Conservation (phyloP, 148 eudicot species). For the Rhododendron vialii region DNA sequence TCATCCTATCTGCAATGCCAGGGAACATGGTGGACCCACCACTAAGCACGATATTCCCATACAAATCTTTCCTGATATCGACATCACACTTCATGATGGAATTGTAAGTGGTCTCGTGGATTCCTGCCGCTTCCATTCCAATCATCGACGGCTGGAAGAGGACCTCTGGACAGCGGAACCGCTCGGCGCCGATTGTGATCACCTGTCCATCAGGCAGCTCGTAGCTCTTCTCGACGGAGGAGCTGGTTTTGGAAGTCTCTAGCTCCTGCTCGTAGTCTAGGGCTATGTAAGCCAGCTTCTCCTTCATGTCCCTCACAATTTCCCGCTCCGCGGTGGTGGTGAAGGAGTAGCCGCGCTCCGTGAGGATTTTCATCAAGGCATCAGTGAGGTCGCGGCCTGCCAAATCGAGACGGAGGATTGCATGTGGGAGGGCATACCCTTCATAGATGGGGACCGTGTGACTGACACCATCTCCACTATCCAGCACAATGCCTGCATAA, state of each 20-base stretch:
- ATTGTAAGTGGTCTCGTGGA: constrained; percentile 87
- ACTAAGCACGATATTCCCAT: constrained; percentile 82
- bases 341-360: constrained; percentile 87
- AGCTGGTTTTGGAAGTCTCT: constrained; percentile 43
- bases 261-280: constrained; percentile 54
- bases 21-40: constrained; percentile 91
- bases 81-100: constrained; percentile 91
- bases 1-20: constrained; percentile 88
- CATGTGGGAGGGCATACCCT: constrained; percentile 81
- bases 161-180: constrained; percentile 51
- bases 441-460: constrained; percentile 85
- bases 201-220: constrained; percentile 52
- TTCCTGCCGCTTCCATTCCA: constrained; percentile 82
- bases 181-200: constrained; percentile 45
- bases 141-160: constrained; percentile 50
- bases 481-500: constrained; percentile 73
- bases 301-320: constrained; percentile 78
- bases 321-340: constrained; percentile 87
- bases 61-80: constrained; percentile 82
- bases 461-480: constrained; percentile 90
- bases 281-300: constrained; percentile 44
- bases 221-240: constrained; percentile 45
- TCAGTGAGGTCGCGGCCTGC: constrained; percentile 88
- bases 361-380: constrained; percentile 76
- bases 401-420: constrained; percentile 79